Evolutionary conservation across 768 basidiomycete genomes (phyloP), one percentile per base, ranked within the genome.

Genomic region (Leccinellum luteum): DNA sequence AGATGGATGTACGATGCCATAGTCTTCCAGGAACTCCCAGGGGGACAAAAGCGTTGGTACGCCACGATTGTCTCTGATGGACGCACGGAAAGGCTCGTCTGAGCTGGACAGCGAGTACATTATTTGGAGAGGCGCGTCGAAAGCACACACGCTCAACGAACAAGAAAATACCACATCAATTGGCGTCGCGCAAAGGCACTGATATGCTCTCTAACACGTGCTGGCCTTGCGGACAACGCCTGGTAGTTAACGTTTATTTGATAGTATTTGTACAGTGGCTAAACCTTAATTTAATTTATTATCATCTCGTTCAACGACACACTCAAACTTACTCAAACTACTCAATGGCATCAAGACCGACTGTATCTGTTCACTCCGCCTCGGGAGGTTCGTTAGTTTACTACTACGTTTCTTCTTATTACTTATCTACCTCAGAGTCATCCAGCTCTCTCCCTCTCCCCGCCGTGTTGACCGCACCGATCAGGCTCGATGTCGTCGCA

Each of bases 401-500:
- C 3, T 25, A 25, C 25, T 25, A 25, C 25, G 25, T 25, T 4
- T 25, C 25, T 28, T 28, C 28, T 28, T 3, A 3, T 27, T 6
- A 27, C 45, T 27, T n/a, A 27, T 23, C 9, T 1, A 50, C 56
- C 43, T 30, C 64, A 91, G 92, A 94, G 83, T 80, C 90, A 45
- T 92, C 93, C 43, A 81, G 84, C 74, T 96, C 94, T 48, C 86
- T 95, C 53, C 90, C 92, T 56, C 90, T 95, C 67, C 94, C 96
- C 52, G 93, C 94, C 69, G 97, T 99, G 72, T 81, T 99, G 71
- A 95, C 94, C 68, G 97, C 96, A 38, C 96, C 97, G 70, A 98
- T 99, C 78, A 85, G 97, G 77, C 86, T 96, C 73, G 97, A 99
- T 84, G 94, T 99, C 64, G 96, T 99, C 67, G 85, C 92, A 60